phyloP scores from a whole-genome alignment of 257 asterid species.

The Ehretia macrophylla region DNA sequence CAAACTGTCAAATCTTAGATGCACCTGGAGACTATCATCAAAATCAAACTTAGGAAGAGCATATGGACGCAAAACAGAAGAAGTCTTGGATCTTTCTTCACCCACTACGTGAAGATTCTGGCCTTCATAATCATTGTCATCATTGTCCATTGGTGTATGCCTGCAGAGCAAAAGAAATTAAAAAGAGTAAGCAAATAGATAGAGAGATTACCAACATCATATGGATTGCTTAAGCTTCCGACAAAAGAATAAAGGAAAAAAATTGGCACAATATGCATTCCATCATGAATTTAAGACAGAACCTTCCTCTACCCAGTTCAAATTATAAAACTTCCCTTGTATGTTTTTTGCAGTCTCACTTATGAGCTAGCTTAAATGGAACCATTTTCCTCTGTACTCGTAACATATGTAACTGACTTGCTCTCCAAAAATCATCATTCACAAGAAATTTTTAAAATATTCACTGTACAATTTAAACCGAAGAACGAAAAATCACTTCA shows the following conservation, averaged over 20 bases:
- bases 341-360: not conserved
- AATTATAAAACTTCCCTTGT: not conserved
- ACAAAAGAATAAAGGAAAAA: not conserved
- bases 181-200: not conserved
- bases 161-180: conserved; percentile 25
- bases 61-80: conserved; percentile 74
- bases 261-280: too few species aligned
- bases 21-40: conserved; percentile 55
- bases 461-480: too few species aligned
- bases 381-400: too few species aligned
- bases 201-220: not conserved
- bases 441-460: too few species aligned
- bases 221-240: not conserved
- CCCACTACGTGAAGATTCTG: conserved; percentile 75
- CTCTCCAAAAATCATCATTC: too few species aligned
- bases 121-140: conserved; percentile 89
- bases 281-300: too few species aligned
- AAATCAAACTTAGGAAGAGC: conserved; percentile 94
- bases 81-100: conserved; percentile 80
- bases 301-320: not conserved
- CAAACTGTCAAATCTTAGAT: conserved; percentile 89
- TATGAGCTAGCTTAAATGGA: too few species aligned
- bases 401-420: too few species aligned
- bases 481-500: too few species aligned
- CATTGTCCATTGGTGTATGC: conserved; percentile 83